Conservation (phyloP, 208 protist genomes). For the Wallacemonas sp. region DNA sequence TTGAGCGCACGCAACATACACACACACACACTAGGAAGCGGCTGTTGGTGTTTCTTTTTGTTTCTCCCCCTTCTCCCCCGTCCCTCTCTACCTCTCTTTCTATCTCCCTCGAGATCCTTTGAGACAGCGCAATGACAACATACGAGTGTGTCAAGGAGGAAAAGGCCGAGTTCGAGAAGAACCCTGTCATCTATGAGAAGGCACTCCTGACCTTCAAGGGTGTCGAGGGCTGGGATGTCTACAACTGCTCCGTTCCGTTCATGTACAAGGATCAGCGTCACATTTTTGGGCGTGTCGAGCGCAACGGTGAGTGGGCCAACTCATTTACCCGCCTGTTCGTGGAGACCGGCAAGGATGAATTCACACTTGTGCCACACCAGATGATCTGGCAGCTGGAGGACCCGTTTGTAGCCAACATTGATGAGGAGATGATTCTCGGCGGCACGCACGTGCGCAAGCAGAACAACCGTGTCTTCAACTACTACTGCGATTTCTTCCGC, state of each 20-base stretch:
- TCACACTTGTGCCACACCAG: constrained; percentile 27
- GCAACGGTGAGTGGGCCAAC: constrained; percentile 33
- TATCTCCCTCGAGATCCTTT: background rate
- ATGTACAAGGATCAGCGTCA: constrained; percentile 36
- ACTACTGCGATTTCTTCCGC: constrained; percentile 64
- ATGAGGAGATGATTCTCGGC: constrained; percentile 52
- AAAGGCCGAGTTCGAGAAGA: constrained; percentile 45
- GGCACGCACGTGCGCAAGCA: constrained; percentile 52
- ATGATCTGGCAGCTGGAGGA: constrained; percentile 58
- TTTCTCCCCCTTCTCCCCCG: constrained; percentile 15
- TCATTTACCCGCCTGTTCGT: constrained; percentile 43
- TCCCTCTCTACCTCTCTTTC: constrained; percentile 11
- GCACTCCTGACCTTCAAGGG: constrained; percentile 43
- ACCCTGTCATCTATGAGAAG: constrained; percentile 39
- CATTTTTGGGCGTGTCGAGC: constrained; percentile 44
- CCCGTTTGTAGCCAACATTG: constrained; percentile 47
- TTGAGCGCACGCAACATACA: too few relatives aligned
- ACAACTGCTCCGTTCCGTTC: constrained; percentile 49
- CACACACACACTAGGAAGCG: too few relatives aligned
- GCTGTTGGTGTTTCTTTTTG: background rate
- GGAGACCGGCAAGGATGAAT: constrained; percentile 48
- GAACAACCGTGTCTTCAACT: constrained; percentile 34
- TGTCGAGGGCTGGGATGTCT: constrained; percentile 43
- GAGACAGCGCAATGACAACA: constrained; percentile 9
- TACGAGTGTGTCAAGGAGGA: constrained; percentile 47